phyloP scores from a whole-genome alignment of 2,329 filamentous ascomycete species.

The Thelonectria discophora region DNA sequence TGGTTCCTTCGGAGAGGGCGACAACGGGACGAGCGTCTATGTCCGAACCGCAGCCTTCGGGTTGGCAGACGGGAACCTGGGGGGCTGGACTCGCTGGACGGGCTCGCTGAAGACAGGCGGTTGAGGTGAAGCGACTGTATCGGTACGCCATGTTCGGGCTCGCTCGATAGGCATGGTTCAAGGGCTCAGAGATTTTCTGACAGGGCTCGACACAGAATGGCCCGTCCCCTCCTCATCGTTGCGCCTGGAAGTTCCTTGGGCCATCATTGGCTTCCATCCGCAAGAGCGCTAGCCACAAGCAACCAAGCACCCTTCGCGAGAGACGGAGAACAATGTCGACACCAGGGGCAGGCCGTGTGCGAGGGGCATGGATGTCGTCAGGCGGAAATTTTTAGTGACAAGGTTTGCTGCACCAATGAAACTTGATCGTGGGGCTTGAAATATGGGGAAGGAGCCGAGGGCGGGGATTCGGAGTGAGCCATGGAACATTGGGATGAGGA shows the following conservation, averaged over 20 bases:
- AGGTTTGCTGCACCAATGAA: constrained; percentile 31
- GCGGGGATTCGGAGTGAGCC: constrained; percentile 17
- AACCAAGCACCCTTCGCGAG: constrained; percentile 3
- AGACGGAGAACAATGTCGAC: constrained; percentile 10
- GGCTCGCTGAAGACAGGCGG: neutral
- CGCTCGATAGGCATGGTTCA: constrained; percentile 29
- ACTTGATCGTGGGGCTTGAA: constrained; percentile 25
- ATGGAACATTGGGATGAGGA: constrained; percentile 13
- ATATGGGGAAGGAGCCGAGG: constrained; percentile 30
- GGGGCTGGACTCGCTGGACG: constrained; percentile 16
- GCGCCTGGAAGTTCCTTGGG: constrained; percentile 19
- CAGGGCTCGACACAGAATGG: constrained; percentile 33
- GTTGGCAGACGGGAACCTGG: constrained; percentile 18
- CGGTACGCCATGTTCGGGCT: constrained; percentile 21
- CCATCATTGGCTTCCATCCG: constrained; percentile 23
- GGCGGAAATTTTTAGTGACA: constrained; percentile 37
- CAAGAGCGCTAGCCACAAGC: constrained; percentile 22
- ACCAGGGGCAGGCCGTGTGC: constrained; percentile 24
- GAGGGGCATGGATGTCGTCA: constrained; percentile 32
- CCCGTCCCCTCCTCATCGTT: constrained; percentile 26
- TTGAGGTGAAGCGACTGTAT: constrained; percentile 20
- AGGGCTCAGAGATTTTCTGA: constrained; percentile 29
- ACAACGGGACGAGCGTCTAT: constrained; percentile 36
- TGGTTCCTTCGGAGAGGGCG: constrained; percentile 38
- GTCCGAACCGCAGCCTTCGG: constrained; percentile 21